These are phyloP conservation scores for Monosporascus sp. DNA, from an alignment of 2,329 filamentous ascomycete genomes.

Conservation along the genomic window DNA sequence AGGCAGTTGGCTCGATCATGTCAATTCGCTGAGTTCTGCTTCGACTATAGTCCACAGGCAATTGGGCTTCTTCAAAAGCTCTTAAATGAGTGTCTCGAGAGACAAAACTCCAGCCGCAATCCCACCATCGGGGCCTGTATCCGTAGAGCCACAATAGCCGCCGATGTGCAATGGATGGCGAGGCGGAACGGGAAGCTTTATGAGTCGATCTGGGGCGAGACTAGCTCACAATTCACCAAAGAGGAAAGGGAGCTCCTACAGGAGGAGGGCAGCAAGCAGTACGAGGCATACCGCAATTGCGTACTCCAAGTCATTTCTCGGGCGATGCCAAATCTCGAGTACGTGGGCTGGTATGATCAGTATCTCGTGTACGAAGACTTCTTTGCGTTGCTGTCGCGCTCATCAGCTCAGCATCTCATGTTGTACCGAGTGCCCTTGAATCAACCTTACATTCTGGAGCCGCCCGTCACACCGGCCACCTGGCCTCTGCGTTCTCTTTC, in stretches of 20 bases:
- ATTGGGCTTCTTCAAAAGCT: background rate
- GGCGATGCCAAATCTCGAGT: background rate
- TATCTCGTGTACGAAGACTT: background rate
- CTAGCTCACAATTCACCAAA: too few relatives aligned
- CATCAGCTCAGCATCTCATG: background rate
- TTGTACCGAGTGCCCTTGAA: background rate
- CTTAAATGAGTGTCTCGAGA: background rate
- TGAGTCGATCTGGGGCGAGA: background rate
- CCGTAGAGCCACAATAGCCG: background rate
- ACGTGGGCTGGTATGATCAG: background rate
- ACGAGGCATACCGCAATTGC: background rate
- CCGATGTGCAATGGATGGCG: background rate
- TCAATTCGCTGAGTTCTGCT: slow-evolving; percentile 3
- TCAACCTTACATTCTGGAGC: background rate
- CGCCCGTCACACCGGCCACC: background rate
- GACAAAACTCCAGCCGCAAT: background rate
- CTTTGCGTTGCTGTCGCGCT: background rate
- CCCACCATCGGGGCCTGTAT: background rate
- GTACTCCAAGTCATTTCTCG: background rate
- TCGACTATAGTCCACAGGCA: background rate
- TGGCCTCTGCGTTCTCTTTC: background rate
- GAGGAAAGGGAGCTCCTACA: too few relatives aligned
- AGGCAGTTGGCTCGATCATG: slow-evolving; percentile 6
- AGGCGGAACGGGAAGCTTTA: background rate
- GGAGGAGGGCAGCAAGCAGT: too few relatives aligned